phyloP scores from a whole-genome alignment of 139 green algal species.

The Closterium sp. region DNA sequence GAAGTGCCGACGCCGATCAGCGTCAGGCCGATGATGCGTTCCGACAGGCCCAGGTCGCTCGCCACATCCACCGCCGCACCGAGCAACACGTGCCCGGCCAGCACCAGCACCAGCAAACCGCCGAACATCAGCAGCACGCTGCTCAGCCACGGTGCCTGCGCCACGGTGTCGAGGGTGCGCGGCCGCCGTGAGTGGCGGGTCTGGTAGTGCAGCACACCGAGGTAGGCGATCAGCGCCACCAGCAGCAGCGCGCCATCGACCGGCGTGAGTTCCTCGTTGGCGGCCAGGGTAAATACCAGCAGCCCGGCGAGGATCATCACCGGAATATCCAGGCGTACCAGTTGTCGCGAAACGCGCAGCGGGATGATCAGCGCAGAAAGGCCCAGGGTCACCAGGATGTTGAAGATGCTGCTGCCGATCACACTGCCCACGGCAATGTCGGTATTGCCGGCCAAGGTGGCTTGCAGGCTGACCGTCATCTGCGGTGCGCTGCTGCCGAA shows the following conservation, averaged over 20 bases:
- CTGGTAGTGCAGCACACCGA: no score
- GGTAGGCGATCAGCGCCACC: background rate
- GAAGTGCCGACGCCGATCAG: background rate
- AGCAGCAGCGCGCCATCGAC: background rate
- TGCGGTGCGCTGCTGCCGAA: background rate
- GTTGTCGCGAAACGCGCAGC: background rate
- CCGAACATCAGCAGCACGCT: no score
- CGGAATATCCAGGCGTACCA: background rate
- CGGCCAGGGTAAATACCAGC: background rate
- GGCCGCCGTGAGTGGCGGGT: no score
- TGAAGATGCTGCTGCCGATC: background rate
- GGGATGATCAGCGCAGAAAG: background rate
- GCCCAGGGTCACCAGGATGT: background rate
- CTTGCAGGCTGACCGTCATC: background rate
- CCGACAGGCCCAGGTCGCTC: background rate
- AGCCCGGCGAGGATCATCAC: background rate
- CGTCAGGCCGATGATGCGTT: background rate
- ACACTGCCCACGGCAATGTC: background rate
- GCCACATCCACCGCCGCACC: background rate
- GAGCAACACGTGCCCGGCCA: no score
- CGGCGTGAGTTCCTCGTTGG: background rate
- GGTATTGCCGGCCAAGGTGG: background rate
- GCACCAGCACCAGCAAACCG: no score
- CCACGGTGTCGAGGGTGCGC: no score
- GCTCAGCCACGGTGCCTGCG: no score